Conservation (phyloP, 2,329 filamentous ascomycete species). For the Trichoderma koningiopsis region DNA sequence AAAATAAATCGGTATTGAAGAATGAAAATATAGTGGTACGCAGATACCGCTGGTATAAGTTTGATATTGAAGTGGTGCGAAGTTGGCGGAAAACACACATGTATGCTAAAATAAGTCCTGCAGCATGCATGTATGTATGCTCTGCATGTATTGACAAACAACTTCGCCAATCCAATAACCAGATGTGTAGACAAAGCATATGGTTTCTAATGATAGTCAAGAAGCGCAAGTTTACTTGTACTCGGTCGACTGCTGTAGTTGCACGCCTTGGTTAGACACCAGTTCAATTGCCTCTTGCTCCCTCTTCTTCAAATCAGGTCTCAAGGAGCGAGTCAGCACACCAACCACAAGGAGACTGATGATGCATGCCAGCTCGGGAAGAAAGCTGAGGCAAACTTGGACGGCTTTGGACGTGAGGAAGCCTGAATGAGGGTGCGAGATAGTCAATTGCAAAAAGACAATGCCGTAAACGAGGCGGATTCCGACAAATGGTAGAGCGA, state of each 20-base stretch:
- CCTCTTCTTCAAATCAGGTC: conserved; percentile 1
- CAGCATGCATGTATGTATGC: not conserved
- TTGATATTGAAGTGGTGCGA: too few relatives aligned
- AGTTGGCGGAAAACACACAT: too few relatives aligned
- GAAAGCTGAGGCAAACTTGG: not conserved
- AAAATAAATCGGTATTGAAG: not conserved
- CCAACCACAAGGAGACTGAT: not conserved
- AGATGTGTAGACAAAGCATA: not conserved
- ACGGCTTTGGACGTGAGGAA: conserved; percentile 3
- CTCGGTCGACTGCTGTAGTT: not conserved
- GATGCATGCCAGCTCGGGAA: not conserved
- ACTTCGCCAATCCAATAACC: too few relatives aligned
- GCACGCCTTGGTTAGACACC: not conserved
- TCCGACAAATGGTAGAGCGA: not conserved
- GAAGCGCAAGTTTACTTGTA: not conserved
- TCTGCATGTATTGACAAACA: too few relatives aligned
- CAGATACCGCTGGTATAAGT: too few relatives aligned
- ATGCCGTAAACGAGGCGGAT: conserved; percentile 3
- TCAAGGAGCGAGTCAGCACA: not conserved
- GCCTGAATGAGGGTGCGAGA: not conserved
- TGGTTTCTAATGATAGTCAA: too few relatives aligned
- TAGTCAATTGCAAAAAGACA: not conserved
- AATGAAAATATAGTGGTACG: too few relatives aligned
- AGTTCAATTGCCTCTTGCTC: conserved; percentile 1
- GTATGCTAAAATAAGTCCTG: not conserved